phyloP scores from a whole-genome alignment of 352 stramenopile species.

The Globisporangium heterothallicum region DNA sequence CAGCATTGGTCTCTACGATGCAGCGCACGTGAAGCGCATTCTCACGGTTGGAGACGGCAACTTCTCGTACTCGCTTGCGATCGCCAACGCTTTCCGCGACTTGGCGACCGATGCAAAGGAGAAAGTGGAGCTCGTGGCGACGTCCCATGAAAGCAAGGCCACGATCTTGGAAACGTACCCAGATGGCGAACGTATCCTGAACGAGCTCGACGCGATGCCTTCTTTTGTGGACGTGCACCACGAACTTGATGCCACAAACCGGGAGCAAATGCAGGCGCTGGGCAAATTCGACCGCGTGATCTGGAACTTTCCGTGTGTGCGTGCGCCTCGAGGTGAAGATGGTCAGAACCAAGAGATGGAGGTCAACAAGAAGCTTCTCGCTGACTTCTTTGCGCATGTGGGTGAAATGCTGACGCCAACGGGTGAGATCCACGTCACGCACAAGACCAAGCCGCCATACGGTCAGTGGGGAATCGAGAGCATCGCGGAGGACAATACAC shows the following conservation, averaged over 20 bases:
- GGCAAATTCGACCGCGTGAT: conserved; percentile 89
- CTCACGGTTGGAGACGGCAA: conserved; percentile 95
- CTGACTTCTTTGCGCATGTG: conserved; percentile 84
- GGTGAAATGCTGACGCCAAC: conserved; percentile 32
- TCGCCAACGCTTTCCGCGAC: conserved; percentile 55
- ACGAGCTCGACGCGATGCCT: conserved; percentile 49
- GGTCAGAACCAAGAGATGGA: conserved; percentile 97
- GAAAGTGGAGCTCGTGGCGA: conserved; percentile 71
- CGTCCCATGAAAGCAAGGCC: conserved; percentile 88
- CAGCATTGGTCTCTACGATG: conserved; percentile 57
- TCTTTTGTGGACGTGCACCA: conserved; percentile 72
- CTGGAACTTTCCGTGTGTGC: conserved; percentile 97
- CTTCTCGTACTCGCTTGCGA: conserved; percentile 92
- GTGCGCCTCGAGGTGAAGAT: conserved; percentile 87
- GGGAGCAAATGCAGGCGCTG: conserved; percentile 63
- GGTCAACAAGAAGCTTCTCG: conserved; percentile 89
- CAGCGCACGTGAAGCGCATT: conserved; percentile 38
- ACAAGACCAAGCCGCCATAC: conserved; percentile 95
- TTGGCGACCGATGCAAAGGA: conserved; percentile 2
- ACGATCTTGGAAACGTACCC: conserved; percentile 90
- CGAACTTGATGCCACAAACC: conserved; percentile 88
- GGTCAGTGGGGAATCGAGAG: conserved; percentile 81
- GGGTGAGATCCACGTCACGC: conserved; percentile 92
- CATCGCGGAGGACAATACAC: conserved; percentile 42
- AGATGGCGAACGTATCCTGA: conserved; percentile 74